Evolutionary conservation across 495 filamentous ascomycete species (phyloP), one percentile per base, ranked within the genome.

Genomic region (Lasiosphaeria miniovina): DNA sequence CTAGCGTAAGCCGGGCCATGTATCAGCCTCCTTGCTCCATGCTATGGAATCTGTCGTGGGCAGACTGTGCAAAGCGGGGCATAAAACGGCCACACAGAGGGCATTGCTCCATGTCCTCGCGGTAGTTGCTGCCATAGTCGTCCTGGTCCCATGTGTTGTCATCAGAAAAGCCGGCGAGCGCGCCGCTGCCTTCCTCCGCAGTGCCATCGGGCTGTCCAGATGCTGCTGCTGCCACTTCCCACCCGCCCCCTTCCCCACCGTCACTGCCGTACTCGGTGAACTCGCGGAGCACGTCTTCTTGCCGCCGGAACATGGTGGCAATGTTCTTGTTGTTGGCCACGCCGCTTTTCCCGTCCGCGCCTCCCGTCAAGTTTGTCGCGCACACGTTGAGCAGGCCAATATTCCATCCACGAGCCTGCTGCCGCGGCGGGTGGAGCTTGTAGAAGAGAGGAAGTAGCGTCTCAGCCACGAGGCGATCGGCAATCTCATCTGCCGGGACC

Each of bases 381-480:
- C 89, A 91, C 12, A 98, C 73, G 66, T 98, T 98, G 53, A 98
- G 74, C 45, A 96, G 68, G 55, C 87, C 88, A 12, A 96, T 74
- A 65, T 91, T 88, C 88, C 90, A 95, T 6, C 84, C 87, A 5
- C 54, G 54, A 15, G 4, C 9, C 4, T 76, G 49, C 4, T 76
- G 46, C 9, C 80, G 82, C 61, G 85, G 84, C 0, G 86, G 84
- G 62, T 93, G 87, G 12, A 96, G 74, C 58, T 83, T 85, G 11
- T 84, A 82, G 65, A 96, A 94, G 70, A 95, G 77, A 0, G 83
- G 80, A 6, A 91, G 55, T 11, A 91, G 69, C 24, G 74, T 71
- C 45, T 93, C 90, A 3, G 78, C 69, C 3, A 93, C 90, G 0
- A 98, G 73, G 57, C 80, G 80, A 60, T 88, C 86, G 5, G 83